phyloP scores from a whole-genome alignment of 495 filamentous ascomycete species.

The Glutinoglossum americanum region DNA sequence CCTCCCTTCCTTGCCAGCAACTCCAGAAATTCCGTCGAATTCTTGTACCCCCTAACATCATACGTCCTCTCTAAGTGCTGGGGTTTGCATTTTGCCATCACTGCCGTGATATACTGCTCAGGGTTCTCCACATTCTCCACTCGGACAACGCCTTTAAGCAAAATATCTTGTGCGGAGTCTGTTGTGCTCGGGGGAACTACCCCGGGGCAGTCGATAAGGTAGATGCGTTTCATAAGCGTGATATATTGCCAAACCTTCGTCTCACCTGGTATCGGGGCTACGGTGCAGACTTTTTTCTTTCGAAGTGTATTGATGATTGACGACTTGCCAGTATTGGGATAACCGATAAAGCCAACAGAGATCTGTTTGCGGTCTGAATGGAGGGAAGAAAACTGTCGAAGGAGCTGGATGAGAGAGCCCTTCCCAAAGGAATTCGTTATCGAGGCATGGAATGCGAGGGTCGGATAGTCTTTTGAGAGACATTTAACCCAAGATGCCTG shows the following conservation, averaged over 20 bases:
- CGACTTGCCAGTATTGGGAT: slow-evolving; percentile 94
- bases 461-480: slow-evolving; percentile 72
- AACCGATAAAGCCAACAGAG: slow-evolving; percentile 71
- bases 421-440: slow-evolving; percentile 87
- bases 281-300: slow-evolving; percentile 78
- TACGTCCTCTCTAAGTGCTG: slow-evolving; percentile 89
- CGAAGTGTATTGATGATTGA: slow-evolving; percentile 84
- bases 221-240: slow-evolving; percentile 90
- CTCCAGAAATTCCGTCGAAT: slow-evolving; percentile 67
- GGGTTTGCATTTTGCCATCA: slow-evolving; percentile 56
- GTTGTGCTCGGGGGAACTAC: slow-evolving; percentile 71
- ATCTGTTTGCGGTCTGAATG: slow-evolving; percentile 86
- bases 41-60: slow-evolving; percentile 50
- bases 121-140: slow-evolving; percentile 92
- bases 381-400: slow-evolving; percentile 81
- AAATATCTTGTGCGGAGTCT: slow-evolving; percentile 68
- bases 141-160: slow-evolving; percentile 79
- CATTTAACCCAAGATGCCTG: slow-evolving; percentile 71
- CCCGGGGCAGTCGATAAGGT: slow-evolving; percentile 90
- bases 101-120: slow-evolving; percentile 78
- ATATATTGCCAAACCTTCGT: slow-evolving; percentile 98
- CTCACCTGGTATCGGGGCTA: slow-evolving; percentile 88
- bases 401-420: slow-evolving; percentile 52
- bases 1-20: slow-evolving; percentile 73
- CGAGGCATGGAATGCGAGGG: slow-evolving; percentile 77